These are phyloP conservation scores for Pestalotiopsis sp. DNA, from an alignment of 2,329 filamentous ascomycete species.

Conservation along the genomic window DNA sequence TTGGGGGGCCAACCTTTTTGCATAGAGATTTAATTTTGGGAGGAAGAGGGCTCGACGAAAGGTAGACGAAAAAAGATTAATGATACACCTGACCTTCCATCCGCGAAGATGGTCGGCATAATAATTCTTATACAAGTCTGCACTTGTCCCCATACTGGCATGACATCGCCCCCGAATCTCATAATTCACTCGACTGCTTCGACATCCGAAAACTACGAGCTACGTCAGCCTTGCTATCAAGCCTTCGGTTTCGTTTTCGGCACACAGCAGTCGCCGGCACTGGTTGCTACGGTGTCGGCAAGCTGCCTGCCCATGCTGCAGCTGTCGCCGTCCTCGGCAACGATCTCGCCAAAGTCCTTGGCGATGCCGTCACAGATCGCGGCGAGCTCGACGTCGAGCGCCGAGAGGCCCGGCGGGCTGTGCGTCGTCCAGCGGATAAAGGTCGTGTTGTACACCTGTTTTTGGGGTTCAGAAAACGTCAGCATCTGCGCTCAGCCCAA, in stretches of 20 bases:
- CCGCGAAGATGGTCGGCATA: neutral
- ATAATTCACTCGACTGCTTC: no score
- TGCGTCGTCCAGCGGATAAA: constrained; percentile 77
- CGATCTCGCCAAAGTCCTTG: constrained; percentile 55
- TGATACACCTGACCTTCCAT: constrained; percentile 8
- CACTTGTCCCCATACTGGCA: no score
- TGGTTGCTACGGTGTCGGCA: constrained; percentile 45
- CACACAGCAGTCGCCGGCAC: constrained; percentile 56
- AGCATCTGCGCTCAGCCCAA: neutral
- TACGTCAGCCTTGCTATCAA: neutral
- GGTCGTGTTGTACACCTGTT: constrained; percentile 69
- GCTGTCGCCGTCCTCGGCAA: constrained; percentile 23
- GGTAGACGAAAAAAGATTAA: constrained; percentile 17
- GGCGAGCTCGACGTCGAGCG: constrained; percentile 65
- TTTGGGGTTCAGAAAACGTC: neutral
- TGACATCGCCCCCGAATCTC: no score
- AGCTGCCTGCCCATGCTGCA: constrained; percentile 42
- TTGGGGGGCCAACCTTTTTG: constrained; percentile 18
- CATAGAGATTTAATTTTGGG: constrained; percentile 16
- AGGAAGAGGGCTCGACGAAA: constrained; percentile 16
- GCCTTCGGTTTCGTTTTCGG: constrained; percentile 36
- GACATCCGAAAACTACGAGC: neutral
- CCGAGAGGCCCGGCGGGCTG: constrained; percentile 64
- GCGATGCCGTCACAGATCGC: constrained; percentile 62
- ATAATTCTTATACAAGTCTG: neutral